These are phyloP conservation scores for Axilococcus clingmanii DNA, from an alignment of 139 green algal species.

Conservation along the genomic window DNA sequence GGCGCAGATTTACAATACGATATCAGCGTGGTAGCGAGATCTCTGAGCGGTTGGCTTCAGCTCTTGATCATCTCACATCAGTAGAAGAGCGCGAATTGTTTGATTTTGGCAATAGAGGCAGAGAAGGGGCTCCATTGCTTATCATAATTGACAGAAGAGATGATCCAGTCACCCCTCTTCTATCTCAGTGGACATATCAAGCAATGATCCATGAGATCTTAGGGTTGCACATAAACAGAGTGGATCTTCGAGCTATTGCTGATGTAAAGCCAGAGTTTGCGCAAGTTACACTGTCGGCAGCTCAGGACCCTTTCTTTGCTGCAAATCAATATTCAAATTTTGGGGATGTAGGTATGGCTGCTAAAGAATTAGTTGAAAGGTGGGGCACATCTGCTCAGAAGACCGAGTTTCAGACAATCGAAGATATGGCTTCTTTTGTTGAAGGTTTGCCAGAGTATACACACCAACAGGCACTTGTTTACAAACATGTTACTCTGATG, in stretches of 20 bases:
- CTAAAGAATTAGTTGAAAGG: conserved; percentile 45
- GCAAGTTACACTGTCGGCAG: conserved; percentile 54
- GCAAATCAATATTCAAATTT: conserved; percentile 66
- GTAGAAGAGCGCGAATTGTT: conserved; percentile 57
- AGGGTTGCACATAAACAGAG: conserved; percentile 42
- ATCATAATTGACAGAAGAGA: conserved; percentile 76
- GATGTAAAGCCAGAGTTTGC: conserved; percentile 49
- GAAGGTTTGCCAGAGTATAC: conserved; percentile 70
- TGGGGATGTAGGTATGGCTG: conserved; percentile 67
- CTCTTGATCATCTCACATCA: conserved; percentile 52
- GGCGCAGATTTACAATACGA: conserved; percentile 65
- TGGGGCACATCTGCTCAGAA: conserved; percentile 6
- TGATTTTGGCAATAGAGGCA: conserved; percentile 67
- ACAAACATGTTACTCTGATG: conserved; percentile 86
- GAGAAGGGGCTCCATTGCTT: conserved; percentile 48
- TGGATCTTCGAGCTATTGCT: conserved; percentile 23
- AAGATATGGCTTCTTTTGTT: conserved; percentile 82
- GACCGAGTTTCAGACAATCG: conserved; percentile 41
- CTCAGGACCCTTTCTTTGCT: conserved; percentile 69
- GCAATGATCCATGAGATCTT: conserved; percentile 92
- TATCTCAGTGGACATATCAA: conserved; percentile 64
- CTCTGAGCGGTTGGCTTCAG: conserved; percentile 53
- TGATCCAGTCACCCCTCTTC: conserved; percentile 82
- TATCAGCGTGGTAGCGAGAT: conserved; percentile 68
- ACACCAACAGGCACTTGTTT: conserved; percentile 54